Evolutionary conservation across 305 asterid genomes (phyloP).

Genomic region (Rubia peregrina): DNA sequence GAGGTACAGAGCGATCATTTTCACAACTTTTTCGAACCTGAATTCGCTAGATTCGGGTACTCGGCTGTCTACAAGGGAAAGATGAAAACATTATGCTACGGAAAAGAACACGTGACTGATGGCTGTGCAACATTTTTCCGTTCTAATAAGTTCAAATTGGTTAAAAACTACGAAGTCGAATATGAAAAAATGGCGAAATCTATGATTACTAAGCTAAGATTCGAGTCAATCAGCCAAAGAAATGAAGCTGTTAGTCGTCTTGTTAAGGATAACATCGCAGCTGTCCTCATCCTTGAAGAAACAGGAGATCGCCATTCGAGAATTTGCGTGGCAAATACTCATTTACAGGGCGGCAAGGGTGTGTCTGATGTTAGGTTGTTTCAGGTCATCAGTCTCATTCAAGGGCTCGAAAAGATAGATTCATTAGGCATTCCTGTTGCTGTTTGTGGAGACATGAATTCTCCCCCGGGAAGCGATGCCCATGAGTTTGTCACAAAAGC

Average conservation of each 20-base stretch:
- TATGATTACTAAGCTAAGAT: conserved; percentile 3
- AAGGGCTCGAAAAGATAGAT: conserved; percentile 5
- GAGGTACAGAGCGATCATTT: conserved; percentile 24
- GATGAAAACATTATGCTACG: conserved; percentile 4
- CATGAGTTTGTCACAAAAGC: not conserved
- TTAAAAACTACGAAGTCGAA: conserved; percentile 20
- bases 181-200: conserved; percentile 8
- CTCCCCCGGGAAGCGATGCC: conserved; percentile 7
- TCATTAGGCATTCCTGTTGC: conserved; percentile 2
- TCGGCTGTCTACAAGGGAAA: conserved; percentile 17
- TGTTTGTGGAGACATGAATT: conserved; percentile 6
- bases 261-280: conserved; percentile 1
- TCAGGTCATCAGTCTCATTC: not conserved
- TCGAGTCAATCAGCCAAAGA: not conserved
- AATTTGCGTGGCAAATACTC: conserved; percentile 9
- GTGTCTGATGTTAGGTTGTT: conserved; percentile 4
- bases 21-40: conserved; percentile 21
- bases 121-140: conserved; percentile 24
- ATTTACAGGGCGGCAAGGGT: not conserved
- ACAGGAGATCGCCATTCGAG: not conserved
- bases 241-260: conserved; percentile 3
- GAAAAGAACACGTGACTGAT: conserved; percentile 7
- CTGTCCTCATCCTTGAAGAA: conserved; percentile 4
- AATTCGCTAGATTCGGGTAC: conserved; percentile 20
- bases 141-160: conserved; percentile 13